Percentiles rank a stretch among this genome's conserved stretches.
phyloP scores from a whole-genome alignment of 2,329 filamentous ascomycete genomes.

The Paracorniculantispora psalliotae region DNA sequence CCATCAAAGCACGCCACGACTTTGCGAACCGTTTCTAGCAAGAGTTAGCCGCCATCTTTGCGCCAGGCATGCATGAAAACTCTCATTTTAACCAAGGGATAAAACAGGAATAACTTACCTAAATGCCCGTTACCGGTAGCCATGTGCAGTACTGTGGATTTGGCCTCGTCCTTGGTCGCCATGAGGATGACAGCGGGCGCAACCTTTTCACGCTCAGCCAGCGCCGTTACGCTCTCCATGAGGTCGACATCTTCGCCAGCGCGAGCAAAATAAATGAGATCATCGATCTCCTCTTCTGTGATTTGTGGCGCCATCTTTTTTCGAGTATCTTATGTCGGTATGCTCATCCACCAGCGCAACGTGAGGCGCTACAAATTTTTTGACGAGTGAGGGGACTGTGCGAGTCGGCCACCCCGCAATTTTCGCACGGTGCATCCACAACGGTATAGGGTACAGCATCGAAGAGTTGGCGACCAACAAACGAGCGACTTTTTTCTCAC shows the following conservation, averaged over 20 bases:
- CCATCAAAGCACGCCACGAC: conserved; percentile 39
- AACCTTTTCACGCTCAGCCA: conserved; percentile 58
- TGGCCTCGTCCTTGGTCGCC: conserved; percentile 67
- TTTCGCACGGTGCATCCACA: conserved; percentile 29
- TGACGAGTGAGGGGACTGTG: conserved; percentile 36
- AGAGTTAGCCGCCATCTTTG: conserved; percentile 10
- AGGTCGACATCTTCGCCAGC: conserved; percentile 71
- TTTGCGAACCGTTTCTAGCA: conserved; percentile 39
- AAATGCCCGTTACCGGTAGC: conserved; percentile 84
- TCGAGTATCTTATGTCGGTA: conserved; percentile 3
- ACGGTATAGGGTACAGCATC: conserved; percentile 24
- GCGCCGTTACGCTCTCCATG: conserved; percentile 48
- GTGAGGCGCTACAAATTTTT: conserved; percentile 24
- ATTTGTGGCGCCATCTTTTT: conserved; percentile 48
- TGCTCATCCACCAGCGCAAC: neutral
- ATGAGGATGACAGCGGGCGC: conserved; percentile 60
- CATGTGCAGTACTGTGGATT: conserved; percentile 84
- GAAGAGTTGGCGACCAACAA: too few relatives aligned
- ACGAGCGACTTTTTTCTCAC: too few relatives aligned
- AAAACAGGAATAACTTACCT: conserved; percentile 45
- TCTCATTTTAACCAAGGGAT: rapidly evolving
- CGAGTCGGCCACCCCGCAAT: conserved; percentile 26
- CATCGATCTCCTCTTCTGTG: conserved; percentile 78
- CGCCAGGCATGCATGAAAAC: neutral
- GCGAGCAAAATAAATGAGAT: conserved; percentile 83